phyloP scores from a whole-genome alignment of 345 rosid genomes.

The Microcos paniculata region DNA sequence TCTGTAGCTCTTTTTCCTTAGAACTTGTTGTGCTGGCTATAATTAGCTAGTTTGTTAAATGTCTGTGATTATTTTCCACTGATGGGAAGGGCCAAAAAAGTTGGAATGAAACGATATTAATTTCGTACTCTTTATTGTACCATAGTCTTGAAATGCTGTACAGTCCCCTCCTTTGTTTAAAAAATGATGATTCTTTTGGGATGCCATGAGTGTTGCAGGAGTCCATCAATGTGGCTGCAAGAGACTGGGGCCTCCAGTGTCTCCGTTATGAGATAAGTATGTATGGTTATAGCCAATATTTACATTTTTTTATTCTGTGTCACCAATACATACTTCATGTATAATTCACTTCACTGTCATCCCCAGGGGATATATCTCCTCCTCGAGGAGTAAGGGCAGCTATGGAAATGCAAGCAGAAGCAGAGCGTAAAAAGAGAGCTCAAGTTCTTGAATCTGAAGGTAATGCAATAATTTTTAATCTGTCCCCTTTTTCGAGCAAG shows the following conservation, averaged over 20 bases:
- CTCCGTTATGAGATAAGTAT: slow-evolving; percentile 96
- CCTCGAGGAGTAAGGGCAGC: slow-evolving; percentile 89
- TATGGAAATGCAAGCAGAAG: slow-evolving; percentile 99
- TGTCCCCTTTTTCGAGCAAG: not conserved
- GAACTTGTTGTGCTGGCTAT: not conserved
- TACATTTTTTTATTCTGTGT: not conserved
- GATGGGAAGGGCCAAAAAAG: not conserved
- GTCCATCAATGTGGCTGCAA: slow-evolving; percentile 87
- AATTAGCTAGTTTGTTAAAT: not conserved
- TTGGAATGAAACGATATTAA: not conserved
- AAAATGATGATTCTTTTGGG: slow-evolving; percentile 4
- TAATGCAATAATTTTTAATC: slow-evolving; percentile 7
- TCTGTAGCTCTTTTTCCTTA: not conserved
- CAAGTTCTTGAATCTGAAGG: slow-evolving; percentile 92
- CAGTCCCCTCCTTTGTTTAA: not conserved
- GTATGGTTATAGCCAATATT: slow-evolving; percentile 18
- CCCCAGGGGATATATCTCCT: slow-evolving; percentile 95
- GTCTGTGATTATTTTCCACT: not conserved
- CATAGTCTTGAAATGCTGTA: not conserved
- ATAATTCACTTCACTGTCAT: not conserved
- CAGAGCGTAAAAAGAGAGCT: slow-evolving; percentile 92
- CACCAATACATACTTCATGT: not conserved
- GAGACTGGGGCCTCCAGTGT: slow-evolving; percentile 90
- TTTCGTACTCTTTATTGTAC: not conserved
- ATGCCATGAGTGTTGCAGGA: slow-evolving; percentile 48